These are phyloP conservation scores for Candolleomyces efflorescens DNA, from an alignment of 768 basidiomycete genomes.

Conservation along the genomic window DNA sequence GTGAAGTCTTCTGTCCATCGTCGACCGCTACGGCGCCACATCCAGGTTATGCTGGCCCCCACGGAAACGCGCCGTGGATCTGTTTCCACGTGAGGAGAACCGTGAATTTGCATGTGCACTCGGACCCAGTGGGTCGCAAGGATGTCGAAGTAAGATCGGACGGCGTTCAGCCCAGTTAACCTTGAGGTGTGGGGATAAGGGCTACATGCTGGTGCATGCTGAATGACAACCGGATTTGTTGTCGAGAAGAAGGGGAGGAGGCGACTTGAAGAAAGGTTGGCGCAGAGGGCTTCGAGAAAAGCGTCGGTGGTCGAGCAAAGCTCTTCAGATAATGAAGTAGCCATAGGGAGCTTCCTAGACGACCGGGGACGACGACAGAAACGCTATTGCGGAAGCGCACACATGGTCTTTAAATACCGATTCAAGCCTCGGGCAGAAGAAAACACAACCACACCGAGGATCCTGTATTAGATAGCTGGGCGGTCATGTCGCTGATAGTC, in stretches of 20 bases:
- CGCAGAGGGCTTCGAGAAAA: slow-evolving; percentile 35
- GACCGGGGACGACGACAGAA: slow-evolving; percentile 1
- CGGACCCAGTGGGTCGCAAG: slow-evolving; percentile 42
- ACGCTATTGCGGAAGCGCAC: not conserved
- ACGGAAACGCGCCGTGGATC: slow-evolving; percentile 26
- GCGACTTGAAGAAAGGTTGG: slow-evolving; percentile 25
- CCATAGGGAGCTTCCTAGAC: slow-evolving; percentile 7
- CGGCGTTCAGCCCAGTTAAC: slow-evolving; percentile 38
- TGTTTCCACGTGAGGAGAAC: slow-evolving; percentile 20
- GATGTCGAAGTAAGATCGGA: slow-evolving; percentile 48
- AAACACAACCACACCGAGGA: slow-evolving; percentile 5
- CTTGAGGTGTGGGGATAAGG: slow-evolving; percentile 29
- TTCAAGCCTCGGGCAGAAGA: slow-evolving; percentile 35
- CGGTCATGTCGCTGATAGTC: not conserved
- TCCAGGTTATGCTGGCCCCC: slow-evolving; percentile 39
- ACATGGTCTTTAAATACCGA: slow-evolving; percentile 6
- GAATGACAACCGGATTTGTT: slow-evolving; percentile 31
- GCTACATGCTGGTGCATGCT: slow-evolving; percentile 35
- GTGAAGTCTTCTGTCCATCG: slow-evolving; percentile 43
- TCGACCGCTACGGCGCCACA: slow-evolving; percentile 39
- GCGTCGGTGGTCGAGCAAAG: slow-evolving; percentile 28
- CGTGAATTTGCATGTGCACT: slow-evolving; percentile 20
- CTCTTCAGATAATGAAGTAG: slow-evolving; percentile 14
- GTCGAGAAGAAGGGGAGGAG: slow-evolving; percentile 38
- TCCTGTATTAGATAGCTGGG: not conserved